Conservation (phyloP, 2,329 filamentous ascomycete species). For the Trichophyton benhamiae region DNA sequence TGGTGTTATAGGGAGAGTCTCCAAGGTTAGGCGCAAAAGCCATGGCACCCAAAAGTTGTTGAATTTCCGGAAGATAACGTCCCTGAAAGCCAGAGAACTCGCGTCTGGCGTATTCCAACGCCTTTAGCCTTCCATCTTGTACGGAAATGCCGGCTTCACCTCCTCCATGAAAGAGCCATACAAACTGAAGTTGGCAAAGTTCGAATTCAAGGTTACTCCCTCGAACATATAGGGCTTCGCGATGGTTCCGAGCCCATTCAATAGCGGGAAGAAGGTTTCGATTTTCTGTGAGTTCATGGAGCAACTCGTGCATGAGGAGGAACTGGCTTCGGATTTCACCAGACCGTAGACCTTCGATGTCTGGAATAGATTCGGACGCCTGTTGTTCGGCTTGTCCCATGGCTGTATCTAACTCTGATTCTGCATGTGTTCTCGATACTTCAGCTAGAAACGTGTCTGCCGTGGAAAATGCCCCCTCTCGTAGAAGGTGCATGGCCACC, state of each 20-base stretch:
- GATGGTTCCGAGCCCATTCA: slow-evolving; percentile 66
- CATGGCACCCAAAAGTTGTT: slow-evolving; percentile 69
- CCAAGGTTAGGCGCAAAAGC: slow-evolving; percentile 63
- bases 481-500: slow-evolving; percentile 89
- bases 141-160: slow-evolving; percentile 10
- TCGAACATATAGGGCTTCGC: slow-evolving; percentile 57
- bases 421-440: slow-evolving; percentile 38
- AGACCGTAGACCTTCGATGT: slow-evolving; percentile 49
- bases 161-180: slow-evolving; percentile 70
- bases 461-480: slow-evolving; percentile 84
- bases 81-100: slow-evolving; percentile 64
- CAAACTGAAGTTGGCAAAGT: slow-evolving; percentile 74
- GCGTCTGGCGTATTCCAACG: slow-evolving; percentile 61
- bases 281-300: slow-evolving; percentile 59
- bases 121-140: slow-evolving; percentile 33
- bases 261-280: slow-evolving; percentile 74
- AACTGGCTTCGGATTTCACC: slow-evolving; percentile 68
- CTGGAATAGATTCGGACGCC: slow-evolving; percentile 33
- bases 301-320: slow-evolving; percentile 77
- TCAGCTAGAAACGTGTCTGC: slow-evolving; percentile 76
- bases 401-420: slow-evolving; percentile 21
- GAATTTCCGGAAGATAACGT: slow-evolving; percentile 66
- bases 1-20: slow-evolving; percentile 62
- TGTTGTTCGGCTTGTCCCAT: slow-evolving; percentile 23
- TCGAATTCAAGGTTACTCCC: slow-evolving; percentile 95